phyloP scores from a whole-genome alignment of 257 asterid genomes.

The Solanum lignicaule region DNA sequence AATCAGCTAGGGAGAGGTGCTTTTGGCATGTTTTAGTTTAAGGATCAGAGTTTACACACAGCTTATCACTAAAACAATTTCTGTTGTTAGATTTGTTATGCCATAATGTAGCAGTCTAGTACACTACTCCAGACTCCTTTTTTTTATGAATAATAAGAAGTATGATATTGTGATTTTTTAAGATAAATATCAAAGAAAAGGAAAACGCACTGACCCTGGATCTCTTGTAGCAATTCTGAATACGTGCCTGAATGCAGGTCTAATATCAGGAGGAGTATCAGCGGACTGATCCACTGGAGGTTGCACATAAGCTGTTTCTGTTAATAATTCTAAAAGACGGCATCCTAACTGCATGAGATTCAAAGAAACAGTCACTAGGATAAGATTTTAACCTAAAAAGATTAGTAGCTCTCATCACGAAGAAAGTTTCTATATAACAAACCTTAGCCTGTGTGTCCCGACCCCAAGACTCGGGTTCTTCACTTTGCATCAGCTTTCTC shows the following conservation, averaged over 20 bases:
- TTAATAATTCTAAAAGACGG: slow-evolving; percentile 67
- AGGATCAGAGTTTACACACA: background rate
- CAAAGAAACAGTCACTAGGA: background rate
- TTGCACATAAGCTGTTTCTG: slow-evolving; percentile 83
- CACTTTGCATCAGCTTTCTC: slow-evolving; percentile 72
- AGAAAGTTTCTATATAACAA: slow-evolving; percentile 8
- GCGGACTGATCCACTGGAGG: slow-evolving; percentile 63
- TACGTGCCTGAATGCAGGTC: slow-evolving; percentile 91
- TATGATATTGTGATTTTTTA: background rate
- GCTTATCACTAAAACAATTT: background rate
- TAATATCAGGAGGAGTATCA: slow-evolving; percentile 83
- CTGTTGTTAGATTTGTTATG: background rate
- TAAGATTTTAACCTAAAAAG: background rate
- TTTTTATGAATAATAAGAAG: background rate
- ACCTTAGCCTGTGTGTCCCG: slow-evolving; percentile 88
- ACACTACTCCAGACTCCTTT: background rate
- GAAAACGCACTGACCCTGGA: slow-evolving; percentile 43
- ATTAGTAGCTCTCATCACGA: slow-evolving; percentile 1
- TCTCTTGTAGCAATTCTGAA: slow-evolving; percentile 53
- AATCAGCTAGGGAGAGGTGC: background rate
- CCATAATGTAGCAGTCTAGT: background rate
- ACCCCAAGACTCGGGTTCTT: slow-evolving; percentile 68
- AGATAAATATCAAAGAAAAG: background rate
- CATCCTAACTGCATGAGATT: slow-evolving; percentile 81
- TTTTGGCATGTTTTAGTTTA: background rate